Evolutionary conservation across 306 rosid species (phyloP).

Genomic region (Cucumis hystrix): DNA sequence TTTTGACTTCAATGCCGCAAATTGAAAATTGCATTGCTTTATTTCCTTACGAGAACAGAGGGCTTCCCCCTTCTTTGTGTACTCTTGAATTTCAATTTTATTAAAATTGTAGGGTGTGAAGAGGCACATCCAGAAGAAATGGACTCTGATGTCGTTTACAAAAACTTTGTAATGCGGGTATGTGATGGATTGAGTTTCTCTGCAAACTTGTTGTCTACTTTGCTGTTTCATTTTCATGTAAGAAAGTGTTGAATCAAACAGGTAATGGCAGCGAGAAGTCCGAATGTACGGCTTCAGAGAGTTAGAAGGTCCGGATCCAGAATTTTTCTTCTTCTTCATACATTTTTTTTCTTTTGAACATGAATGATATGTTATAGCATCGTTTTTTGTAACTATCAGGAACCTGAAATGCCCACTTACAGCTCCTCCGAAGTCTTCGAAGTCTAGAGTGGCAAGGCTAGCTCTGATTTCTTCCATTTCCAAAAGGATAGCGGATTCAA

Average conservation of each 20-base stretch:
- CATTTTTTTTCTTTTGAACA: background rate
- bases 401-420: constrained; percentile 69
- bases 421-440: constrained; percentile 64
- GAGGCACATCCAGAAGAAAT: constrained; percentile 69
- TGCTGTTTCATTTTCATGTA: background rate
- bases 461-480: constrained; percentile 54
- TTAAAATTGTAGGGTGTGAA: constrained; percentile 58
- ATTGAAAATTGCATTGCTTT: background rate
- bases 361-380: background rate
- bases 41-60: background rate
- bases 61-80: background rate
- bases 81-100: background rate
- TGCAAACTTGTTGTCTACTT: background rate
- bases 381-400: constrained; percentile 15
- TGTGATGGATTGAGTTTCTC: constrained; percentile 14
- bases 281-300: constrained; percentile 55
- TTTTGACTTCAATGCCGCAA: background rate
- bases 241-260: constrained; percentile 16
- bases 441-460: constrained; percentile 62
- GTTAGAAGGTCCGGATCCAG: constrained; percentile 32
- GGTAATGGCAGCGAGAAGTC: constrained; percentile 99
- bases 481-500: constrained; percentile 22
- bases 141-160: constrained; percentile 61
- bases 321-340: background rate
- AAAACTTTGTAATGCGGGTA: constrained; percentile 78